Base-by-base conservation (phyloP, 192 early-diverging fungal species). In the Endogone sp. region DNA sequence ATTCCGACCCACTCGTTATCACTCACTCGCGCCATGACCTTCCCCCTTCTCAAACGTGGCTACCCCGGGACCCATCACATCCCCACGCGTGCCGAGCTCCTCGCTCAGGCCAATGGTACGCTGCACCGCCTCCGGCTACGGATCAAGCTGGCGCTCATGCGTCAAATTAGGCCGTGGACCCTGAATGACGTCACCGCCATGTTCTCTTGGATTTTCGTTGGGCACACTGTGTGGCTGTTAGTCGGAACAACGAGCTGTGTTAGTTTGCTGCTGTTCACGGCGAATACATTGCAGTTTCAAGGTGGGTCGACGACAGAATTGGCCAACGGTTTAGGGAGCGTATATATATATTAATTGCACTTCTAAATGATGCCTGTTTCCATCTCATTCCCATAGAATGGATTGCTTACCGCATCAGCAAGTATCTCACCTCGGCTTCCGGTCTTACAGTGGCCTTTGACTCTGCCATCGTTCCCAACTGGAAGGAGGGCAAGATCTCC, bases 241-340 rank as follows among this genome's bases (percentile, higher is more conserved):
- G 84, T 91, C 3, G 94, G 92, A 8, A 97, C 97, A 0, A 98
- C 97, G 0, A 93, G 93, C 9, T 93, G 90, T 65, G 85, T 95
- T 57, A 93, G 91, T 54, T 75, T 97, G 3, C 72, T 94, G 0
- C 72, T 98, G 22, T 86, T 85, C 73, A 78, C 90, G 4, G 89
- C 91, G 3, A 95, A 97, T 77, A 86, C 89, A 55, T 75, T 95
- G 55, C 90, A 91, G 64, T 92, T 95, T 65, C 91, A 96, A 85
- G 90, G 84, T 85, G 71, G 68, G 56, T 29, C 26, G n/a, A 49
- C n/a, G n/a, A n/a, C n/a, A 28, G 65, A 23, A 10, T 20, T 62
- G 6, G 10, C 49, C 58, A 20, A 8, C 37, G 37, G n/a, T 60
- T 4, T 60, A 8, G 27, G 59, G n/a, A 10, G 27, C 27, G 59